Percentiles rank a stretch among this genome's conserved stretches.
phyloP scores from a whole-genome alignment of 2,329 filamentous ascomycete species.

The Arthrobotrys sphaeroides region DNA sequence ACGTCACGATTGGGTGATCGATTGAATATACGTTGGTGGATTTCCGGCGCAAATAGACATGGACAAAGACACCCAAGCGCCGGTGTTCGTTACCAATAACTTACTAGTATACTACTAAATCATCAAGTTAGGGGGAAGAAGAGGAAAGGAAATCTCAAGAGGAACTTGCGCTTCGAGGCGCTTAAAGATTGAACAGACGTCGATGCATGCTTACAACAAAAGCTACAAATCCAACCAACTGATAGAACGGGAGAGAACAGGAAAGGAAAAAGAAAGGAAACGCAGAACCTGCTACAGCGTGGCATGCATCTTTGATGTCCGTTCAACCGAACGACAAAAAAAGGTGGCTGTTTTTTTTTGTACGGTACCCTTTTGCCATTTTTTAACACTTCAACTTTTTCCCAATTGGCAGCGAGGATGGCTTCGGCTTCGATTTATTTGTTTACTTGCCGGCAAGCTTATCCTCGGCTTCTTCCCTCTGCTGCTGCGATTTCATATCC shows the following conservation, averaged over 20 bases:
- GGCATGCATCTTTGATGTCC: constrained; percentile 36
- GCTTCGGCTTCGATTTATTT: background rate
- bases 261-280: constrained; percentile 27
- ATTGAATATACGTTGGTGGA: background rate
- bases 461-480: constrained; percentile 71
- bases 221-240: constrained; percentile 38
- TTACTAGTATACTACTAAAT: constrained; percentile 9
- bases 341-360: background rate
- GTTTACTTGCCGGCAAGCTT: constrained; percentile 44
- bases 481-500: constrained; percentile 88
- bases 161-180: background rate
- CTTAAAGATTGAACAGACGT: constrained; percentile 49
- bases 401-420: background rate
- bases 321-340: constrained; percentile 22
- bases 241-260: background rate
- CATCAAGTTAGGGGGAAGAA: background rate
- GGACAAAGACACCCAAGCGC: constrained; percentile 31
- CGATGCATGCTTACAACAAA: constrained; percentile 42
- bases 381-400: background rate
- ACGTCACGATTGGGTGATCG: background rate
- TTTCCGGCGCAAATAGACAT: constrained; percentile 3
- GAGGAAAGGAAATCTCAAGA: background rate
- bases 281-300: constrained; percentile 51
- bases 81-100: constrained; percentile 32
- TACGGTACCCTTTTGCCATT: constrained; percentile 18